Conservation (phyloP, 2,329 filamentous ascomycete species). For the Fusarium concolor region DNA sequence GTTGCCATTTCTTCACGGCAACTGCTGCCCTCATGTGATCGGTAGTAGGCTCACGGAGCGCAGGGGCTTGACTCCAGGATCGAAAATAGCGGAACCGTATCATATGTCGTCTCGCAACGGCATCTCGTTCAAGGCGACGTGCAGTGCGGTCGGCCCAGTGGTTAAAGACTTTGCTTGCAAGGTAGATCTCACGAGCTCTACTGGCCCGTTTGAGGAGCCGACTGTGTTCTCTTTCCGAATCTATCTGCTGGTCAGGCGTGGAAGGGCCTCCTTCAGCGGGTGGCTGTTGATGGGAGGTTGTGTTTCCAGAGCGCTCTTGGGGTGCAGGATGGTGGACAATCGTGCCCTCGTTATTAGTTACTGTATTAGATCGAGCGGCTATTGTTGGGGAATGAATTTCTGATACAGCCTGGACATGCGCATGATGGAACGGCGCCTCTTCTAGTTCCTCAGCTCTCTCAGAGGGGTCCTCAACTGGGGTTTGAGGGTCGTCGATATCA, state of each 20-base stretch:
- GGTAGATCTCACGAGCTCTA: constrained; percentile 72
- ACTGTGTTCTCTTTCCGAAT: constrained; percentile 34
- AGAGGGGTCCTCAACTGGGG: constrained; percentile 1
- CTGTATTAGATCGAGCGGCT: constrained; percentile 1
- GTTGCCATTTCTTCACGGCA: constrained; percentile 51
- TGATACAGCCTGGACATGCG: not conserved
- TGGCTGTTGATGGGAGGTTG: constrained; percentile 1
- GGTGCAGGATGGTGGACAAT: constrained; percentile 7
- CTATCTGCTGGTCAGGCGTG: constrained; percentile 13
- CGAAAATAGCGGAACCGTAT: constrained; percentile 65
- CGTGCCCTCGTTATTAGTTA: constrained; percentile 16
- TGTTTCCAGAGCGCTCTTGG: constrained; percentile 5
- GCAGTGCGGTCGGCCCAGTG: constrained; percentile 74
- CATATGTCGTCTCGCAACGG: constrained; percentile 76
- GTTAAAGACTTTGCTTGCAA: constrained; percentile 57
- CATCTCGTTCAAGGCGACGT: constrained; percentile 74
- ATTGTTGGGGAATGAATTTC: constrained; percentile 7
- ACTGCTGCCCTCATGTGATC: constrained; percentile 49
- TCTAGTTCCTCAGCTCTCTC: not conserved
- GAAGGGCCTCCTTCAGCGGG: constrained; percentile 11
- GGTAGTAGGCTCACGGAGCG: constrained; percentile 44
- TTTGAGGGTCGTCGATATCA: constrained; percentile 1
- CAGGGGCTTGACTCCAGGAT: constrained; percentile 52
- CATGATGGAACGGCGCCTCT: constrained; percentile 5
- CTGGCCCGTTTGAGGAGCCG: constrained; percentile 63